These are phyloP conservation scores for Sphaerulina populicola DNA, from an alignment of 2,329 filamentous ascomycete genomes.

Conservation along the genomic window DNA sequence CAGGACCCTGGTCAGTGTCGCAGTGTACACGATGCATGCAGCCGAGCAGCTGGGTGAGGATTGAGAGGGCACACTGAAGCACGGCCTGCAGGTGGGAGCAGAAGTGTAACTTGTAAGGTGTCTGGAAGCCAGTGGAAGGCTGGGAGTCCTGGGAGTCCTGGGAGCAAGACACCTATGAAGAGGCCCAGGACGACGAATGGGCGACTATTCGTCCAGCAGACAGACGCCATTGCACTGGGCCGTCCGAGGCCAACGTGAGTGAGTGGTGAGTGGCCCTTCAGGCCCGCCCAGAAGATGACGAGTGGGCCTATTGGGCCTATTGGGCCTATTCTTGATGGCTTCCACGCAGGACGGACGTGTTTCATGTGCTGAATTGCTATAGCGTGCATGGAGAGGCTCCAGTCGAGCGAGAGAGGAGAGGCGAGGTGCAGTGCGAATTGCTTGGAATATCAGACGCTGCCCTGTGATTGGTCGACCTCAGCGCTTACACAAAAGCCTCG, in stretches of 20 bases:
- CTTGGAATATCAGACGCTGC: slow-evolving; percentile 1
- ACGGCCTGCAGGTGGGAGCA: slow-evolving; percentile 21
- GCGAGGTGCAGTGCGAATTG: slow-evolving; percentile 3
- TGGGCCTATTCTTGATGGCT: slow-evolving; percentile 20
- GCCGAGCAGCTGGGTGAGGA: slow-evolving; percentile 29
- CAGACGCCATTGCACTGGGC: slow-evolving; percentile 22
- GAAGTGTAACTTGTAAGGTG: too few relatives aligned
- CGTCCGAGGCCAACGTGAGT: slow-evolving; percentile 7
- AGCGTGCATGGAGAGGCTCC: slow-evolving; percentile 7
- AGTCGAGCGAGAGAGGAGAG: neutral
- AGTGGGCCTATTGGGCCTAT: slow-evolving; percentile 18
- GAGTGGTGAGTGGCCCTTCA: neutral
- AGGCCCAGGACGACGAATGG: slow-evolving; percentile 14
- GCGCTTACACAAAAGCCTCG: slow-evolving; percentile 6
- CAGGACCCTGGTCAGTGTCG: slow-evolving; percentile 19
- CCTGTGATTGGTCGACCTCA: slow-evolving; percentile 1
- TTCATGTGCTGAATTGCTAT: slow-evolving; percentile 22
- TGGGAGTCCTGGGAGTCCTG: too few relatives aligned
- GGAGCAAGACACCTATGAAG: slow-evolving; percentile 26
- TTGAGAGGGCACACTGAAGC: slow-evolving; percentile 1
- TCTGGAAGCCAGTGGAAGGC: too few relatives aligned
- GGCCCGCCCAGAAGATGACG: slow-evolving; percentile 6
- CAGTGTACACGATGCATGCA: slow-evolving; percentile 35
- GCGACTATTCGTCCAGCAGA: slow-evolving; percentile 26
- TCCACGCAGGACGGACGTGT: slow-evolving; percentile 22